phyloP scores from a whole-genome alignment of 1,284 basidiomycete genomes.

The Austroboletus novae-zelandiae region DNA sequence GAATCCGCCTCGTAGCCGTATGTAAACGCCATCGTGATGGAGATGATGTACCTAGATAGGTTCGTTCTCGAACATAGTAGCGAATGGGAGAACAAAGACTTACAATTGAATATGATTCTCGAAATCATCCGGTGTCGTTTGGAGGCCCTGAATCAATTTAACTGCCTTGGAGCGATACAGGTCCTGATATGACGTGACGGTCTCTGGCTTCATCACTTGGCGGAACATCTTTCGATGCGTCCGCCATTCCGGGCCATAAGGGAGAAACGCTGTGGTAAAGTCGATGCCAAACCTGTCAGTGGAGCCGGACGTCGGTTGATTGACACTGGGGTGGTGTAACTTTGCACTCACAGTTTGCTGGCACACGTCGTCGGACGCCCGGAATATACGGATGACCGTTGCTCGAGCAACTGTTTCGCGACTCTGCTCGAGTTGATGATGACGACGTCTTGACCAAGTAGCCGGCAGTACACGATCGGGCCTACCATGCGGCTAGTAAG shows the following conservation, averaged over 20 bases:
- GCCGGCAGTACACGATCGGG: conserved; percentile 26
- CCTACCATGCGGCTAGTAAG: conserved; percentile 15
- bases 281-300: conserved; percentile 31
- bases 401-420: conserved; percentile 29
- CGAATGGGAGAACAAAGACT: neutral
- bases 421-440: conserved; percentile 28
- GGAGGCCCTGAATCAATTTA: conserved; percentile 19
- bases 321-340: too few species aligned
- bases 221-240: conserved; percentile 32
- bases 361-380: conserved; percentile 23
- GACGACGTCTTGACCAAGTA: conserved; percentile 27
- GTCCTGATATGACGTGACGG: conserved; percentile 14
- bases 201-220: conserved; percentile 23
- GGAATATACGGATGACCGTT: conserved; percentile 31
- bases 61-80: neutral
- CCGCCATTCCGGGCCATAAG: conserved; percentile 31
- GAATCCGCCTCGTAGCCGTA: conserved; percentile 31
- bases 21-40: conserved; percentile 30
- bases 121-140: conserved; percentile 24
- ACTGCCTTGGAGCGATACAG: conserved; percentile 23
- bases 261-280: conserved; percentile 32
- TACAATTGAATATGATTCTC: conserved; percentile 26
- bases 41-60: conserved; percentile 27
- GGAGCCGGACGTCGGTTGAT: neutral
- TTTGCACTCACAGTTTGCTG: conserved; percentile 24